Conservation (phyloP, 1,139 yeast genomes). For the Protomyces lactucae-debilis region DNA sequence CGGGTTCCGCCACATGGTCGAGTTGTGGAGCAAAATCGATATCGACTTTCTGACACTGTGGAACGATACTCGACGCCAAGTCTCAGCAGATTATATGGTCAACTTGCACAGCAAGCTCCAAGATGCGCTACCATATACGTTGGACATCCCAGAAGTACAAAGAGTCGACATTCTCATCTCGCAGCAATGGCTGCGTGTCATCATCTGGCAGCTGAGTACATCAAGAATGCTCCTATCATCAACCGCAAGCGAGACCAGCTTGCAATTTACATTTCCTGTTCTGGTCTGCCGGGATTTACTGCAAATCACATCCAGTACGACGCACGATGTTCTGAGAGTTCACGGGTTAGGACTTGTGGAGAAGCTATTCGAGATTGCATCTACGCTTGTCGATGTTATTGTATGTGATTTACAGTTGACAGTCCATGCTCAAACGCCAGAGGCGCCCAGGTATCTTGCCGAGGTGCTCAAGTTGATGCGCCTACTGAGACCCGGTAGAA, state of each 20-base stretch:
- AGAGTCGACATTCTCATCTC: constrained; percentile 23
- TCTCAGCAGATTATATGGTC: constrained; percentile 13
- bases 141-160: constrained; percentile 15
- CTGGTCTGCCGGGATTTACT: constrained; percentile 31
- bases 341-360: constrained; percentile 34
- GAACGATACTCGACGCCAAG: constrained; percentile 13
- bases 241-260: constrained; percentile 17
- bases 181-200: constrained; percentile 25
- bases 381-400: constrained; percentile 29
- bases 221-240: constrained; percentile 28
- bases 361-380: constrained; percentile 31
- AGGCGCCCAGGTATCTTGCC: constrained; percentile 1
- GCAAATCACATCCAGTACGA: constrained; percentile 24
- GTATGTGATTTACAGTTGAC: constrained; percentile 14
- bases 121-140: constrained; percentile 1
- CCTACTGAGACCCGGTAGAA: constrained; percentile 3
- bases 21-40: constrained; percentile 21
- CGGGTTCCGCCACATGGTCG: constrained; percentile 21
- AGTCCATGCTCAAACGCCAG: neutral
- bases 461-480: constrained; percentile 4
- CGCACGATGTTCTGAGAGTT: constrained; percentile 31
- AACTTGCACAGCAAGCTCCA: constrained; percentile 1
- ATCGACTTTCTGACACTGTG: constrained; percentile 8
- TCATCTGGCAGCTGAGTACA: constrained; percentile 23
- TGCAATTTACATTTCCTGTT: constrained; percentile 30